Base-by-base conservation (phyloP, 306 rosid genomes). In the Alnus glutinosa region DNA sequence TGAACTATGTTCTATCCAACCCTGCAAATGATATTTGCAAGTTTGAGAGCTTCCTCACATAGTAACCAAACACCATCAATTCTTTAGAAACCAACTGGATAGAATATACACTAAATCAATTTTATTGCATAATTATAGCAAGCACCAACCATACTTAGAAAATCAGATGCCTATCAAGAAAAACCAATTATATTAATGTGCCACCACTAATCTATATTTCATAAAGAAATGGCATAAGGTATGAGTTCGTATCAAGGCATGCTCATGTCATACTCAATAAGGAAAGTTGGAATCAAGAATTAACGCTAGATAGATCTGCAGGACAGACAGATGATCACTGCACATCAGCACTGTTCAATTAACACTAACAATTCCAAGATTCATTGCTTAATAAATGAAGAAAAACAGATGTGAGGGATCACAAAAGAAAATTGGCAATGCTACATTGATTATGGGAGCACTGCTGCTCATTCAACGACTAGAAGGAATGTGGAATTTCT, bases 1-100 rank as follows among this genome's bases (percentile, higher is more conserved):
- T 47, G 87, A 83, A 71, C 76, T 19, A 79, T 8, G 50, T 55
- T 89, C 80, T 81, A 88, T 72, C 89, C 88, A 85, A 70, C 82
- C 85, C 99, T 93, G 90, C 82, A 82, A 64, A 81, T 79, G 30
- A 83, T 87, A 70, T 71, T 54, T 50, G 46, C 15, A 1, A 73
- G 67, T 76, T 72, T 78, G 79, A 34, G 49, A 55, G 70, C 79
- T 58, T 67, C 48, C 79, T 14, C 52, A 39, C 61, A 75, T 58
- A 52, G 76, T 36, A 79, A 58, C 48, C 73, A 63, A 76, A 48
- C 14, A 70, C 55, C 9, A 73, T 44, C 28, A 12, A 75, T 23
- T 14, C 30, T 39, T 36, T 51, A 49, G 19, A 82, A 70, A 48
- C 14, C 52, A 34, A 71, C 51, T 73, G 54, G 70, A 61, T 44